Evolutionary conservation across 2,329 filamentous ascomycete species (phyloP).

Genomic region (Berkeleyomyces basicola): DNA sequence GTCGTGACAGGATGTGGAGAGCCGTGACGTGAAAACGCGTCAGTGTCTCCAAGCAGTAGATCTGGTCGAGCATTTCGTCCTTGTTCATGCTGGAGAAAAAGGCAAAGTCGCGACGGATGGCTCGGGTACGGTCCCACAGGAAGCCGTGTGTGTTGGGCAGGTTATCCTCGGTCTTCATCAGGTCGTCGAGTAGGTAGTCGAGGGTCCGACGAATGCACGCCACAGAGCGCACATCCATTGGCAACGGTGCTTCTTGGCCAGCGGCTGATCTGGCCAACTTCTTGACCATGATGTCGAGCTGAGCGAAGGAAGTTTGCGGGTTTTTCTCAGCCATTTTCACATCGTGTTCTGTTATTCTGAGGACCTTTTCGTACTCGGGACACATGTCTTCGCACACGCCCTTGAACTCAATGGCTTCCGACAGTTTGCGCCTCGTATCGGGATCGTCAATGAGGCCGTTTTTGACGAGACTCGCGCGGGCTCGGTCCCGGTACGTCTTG

Average conservation of each 20-base stretch:
- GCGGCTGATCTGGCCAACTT: slow-evolving; percentile 51
- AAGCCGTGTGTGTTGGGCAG: slow-evolving; percentile 43
- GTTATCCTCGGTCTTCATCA: slow-evolving; percentile 38
- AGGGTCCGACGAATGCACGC: slow-evolving; percentile 40
- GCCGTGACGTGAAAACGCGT: slow-evolving; percentile 50
- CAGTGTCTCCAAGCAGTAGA: slow-evolving; percentile 50
- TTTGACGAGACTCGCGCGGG: slow-evolving; percentile 39
- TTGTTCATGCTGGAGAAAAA: slow-evolving; percentile 45
- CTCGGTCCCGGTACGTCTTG: slow-evolving; percentile 39
- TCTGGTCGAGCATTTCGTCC: slow-evolving; percentile 39
- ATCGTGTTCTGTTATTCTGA: slow-evolving; percentile 44
- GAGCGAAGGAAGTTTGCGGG: slow-evolving; percentile 27
- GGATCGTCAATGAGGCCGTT: slow-evolving; percentile 48
- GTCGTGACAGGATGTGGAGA: slow-evolving; percentile 43
- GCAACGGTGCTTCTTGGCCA: slow-evolving; percentile 49
- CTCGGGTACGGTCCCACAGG: slow-evolving; percentile 51
- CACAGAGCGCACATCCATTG: slow-evolving; percentile 50
- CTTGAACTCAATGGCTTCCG: slow-evolving; percentile 49
- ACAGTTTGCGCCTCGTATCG: slow-evolving; percentile 42
- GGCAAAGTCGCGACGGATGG: slow-evolving; percentile 51
- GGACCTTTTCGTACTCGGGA: slow-evolving; percentile 48
- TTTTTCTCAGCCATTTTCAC: slow-evolving; percentile 40
- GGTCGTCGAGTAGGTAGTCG: slow-evolving; percentile 44
- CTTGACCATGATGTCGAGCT: slow-evolving; percentile 44
- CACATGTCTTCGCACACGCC: slow-evolving; percentile 56